These are phyloP conservation scores for Haematococcus sp. DNA, from an alignment of 139 green algal genomes.

Conservation along the genomic window DNA sequence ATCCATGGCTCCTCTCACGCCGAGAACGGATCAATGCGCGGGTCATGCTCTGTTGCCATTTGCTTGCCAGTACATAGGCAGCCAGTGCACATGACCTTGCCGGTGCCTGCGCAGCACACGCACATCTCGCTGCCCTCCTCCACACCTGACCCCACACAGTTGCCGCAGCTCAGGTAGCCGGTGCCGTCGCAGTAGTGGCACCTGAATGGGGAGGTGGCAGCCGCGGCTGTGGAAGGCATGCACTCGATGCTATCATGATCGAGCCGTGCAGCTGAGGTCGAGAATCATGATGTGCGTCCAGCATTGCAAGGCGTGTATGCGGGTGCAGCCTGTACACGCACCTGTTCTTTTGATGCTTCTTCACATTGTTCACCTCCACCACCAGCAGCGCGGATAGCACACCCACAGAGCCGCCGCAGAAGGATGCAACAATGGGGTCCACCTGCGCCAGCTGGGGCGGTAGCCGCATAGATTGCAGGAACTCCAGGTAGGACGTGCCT, in stretches of 20 bases:
- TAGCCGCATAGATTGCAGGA: conserved; percentile 87
- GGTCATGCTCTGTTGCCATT: conserved; percentile 93
- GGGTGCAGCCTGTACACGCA: too few species aligned
- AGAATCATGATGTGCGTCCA: neutral
- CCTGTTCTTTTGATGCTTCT: conserved; percentile 66
- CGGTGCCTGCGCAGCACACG: conserved; percentile 64
- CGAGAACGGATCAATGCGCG: conserved; percentile 84
- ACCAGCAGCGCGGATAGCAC: conserved; percentile 91
- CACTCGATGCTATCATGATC: too few species aligned
- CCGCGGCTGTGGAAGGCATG: neutral
- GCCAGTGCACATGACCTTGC: conserved; percentile 97
- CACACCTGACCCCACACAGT: conserved; percentile 71
- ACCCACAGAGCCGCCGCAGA: conserved; percentile 94
- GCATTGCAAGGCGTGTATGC: neutral
- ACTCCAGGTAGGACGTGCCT: conserved; percentile 89
- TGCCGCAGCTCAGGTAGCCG: conserved; percentile 91
- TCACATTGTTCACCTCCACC: conserved; percentile 95
- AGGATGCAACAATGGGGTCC: conserved; percentile 98
- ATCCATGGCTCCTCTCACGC: neutral
- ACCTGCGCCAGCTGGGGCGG: conserved; percentile 87
- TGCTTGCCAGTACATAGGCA: conserved; percentile 95
- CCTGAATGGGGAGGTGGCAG: conserved; percentile 9
- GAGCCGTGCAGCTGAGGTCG: too few species aligned
- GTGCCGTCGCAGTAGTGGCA: conserved; percentile 77
- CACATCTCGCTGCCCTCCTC: conserved; percentile 18